Evolutionary conservation across 176 grass and related monocot genomes (phyloP).

Genomic region (Carex kokanica): DNA sequence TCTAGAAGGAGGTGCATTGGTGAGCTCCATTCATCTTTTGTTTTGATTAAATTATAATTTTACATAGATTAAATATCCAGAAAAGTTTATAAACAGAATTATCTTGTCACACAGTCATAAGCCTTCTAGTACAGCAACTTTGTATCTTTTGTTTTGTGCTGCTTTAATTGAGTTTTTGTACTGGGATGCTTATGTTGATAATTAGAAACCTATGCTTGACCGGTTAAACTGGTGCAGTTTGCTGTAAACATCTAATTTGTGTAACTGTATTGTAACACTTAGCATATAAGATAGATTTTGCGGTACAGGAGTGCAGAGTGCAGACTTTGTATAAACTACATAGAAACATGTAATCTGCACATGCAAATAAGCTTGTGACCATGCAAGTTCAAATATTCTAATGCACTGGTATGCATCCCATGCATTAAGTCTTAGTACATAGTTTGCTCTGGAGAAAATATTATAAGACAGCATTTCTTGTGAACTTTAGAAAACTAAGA

Average conservation of each 20-base stretch:
- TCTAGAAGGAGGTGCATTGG: conserved; percentile 98
- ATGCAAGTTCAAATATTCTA: background rate
- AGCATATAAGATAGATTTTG: background rate
- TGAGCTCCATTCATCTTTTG: conserved; percentile 30
- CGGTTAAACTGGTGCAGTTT: background rate
- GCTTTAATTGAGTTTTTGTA: background rate
- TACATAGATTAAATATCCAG: background rate
- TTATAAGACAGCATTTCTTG: background rate
- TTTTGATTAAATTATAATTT: background rate
- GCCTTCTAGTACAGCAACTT: background rate
- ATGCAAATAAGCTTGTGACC: background rate
- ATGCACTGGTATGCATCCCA: background rate
- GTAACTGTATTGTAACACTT: background rate
- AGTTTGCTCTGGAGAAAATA: background rate
- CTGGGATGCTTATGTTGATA: background rate
- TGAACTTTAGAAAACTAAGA: background rate
- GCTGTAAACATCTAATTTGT: background rate
- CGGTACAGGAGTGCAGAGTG: background rate
- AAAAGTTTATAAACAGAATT: background rate
- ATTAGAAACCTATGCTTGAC: background rate
- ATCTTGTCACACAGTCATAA: background rate
- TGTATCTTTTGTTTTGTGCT: background rate
- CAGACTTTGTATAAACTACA: background rate
- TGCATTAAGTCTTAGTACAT: background rate
- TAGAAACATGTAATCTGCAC: background rate